phyloP scores from a whole-genome alignment of 441 rosid species.

The Gossypium gossypioides region DNA sequence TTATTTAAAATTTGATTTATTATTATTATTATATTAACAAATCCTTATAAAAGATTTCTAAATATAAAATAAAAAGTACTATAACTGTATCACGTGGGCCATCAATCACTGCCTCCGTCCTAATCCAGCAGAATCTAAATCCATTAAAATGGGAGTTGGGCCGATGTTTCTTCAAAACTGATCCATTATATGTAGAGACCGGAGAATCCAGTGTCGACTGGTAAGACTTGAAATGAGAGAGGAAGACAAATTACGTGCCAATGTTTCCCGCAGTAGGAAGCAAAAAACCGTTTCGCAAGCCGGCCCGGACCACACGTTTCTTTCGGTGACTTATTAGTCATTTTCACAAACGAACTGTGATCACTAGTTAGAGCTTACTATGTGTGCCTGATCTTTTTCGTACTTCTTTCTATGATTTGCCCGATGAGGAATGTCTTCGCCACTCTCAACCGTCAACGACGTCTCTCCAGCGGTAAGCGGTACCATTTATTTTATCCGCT shows the following conservation, averaged over 20 bases:
- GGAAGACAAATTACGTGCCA: constrained; percentile 5
- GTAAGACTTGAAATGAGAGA: neutral
- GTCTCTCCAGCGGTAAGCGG: constrained; percentile 33
- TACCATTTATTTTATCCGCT: constrained; percentile 9
- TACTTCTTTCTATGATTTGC: constrained; percentile 10
- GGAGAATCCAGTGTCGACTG: neutral
- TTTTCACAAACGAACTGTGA: constrained; percentile 28
- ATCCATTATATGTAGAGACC: neutral
- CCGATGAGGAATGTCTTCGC: constrained; percentile 59
- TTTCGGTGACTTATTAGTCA: constrained; percentile 23
- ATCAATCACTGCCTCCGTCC: neutral
- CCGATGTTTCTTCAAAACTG: neutral
- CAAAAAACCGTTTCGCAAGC: neutral
- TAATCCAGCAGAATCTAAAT: neutral
- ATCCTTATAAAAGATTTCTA: no score
- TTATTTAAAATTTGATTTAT: no score
- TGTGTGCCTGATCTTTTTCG: constrained; percentile 19
- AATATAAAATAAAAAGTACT: neutral
- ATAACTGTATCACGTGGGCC: neutral
- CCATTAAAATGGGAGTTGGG: neutral
- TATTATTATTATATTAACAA: no score
- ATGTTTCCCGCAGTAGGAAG: constrained; percentile 1
- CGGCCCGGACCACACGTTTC: neutral
- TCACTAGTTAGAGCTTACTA: constrained; percentile 6
- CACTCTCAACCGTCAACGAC: constrained; percentile 49